Evolutionary conservation across 805 yeast genomes (phyloP), one percentile per base, ranked within the genome.

Genomic region (Wickerhamiella alocasiicola): DNA sequence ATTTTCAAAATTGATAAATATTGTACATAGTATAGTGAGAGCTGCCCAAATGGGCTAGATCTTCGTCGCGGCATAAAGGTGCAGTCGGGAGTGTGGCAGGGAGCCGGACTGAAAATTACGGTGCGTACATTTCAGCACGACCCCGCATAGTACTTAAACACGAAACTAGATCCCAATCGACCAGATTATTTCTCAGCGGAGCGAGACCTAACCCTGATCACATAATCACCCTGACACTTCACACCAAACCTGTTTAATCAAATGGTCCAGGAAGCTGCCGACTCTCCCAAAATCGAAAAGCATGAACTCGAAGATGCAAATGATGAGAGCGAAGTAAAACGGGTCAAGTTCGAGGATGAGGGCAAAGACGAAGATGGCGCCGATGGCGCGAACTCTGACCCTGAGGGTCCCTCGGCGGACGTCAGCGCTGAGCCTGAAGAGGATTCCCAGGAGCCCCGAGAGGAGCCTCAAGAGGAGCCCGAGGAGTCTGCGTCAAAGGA

Each of bases 281-380:
- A 45, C n/a, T n/a, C n/a, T n/a, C n/a, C n/a, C n/a, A n/a, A n/a
- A n/a, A n/a, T n/a, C 32, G 44, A 47, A n/a, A 43, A 47, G 30
- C 46, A 45, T 20, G 44, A 41, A 33, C 46, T 42, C 9, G 52
- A 50, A 15, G 53, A 45, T 2, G 51, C 45, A 9, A 42, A 25
- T 5, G 47, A 29, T 13, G 49, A 44, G 21, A 41, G 39, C 5
- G 36, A 47, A 3, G 32, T 35, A 13, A 48, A 49, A 21, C 40
- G 43, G 29, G 31, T 27, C 32, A 46, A 19, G 31, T n/a, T 30
- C 2, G 43, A 48, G 33, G 29, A 30, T 6, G 31, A 37, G 17
- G 19, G 16, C 31, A 13, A 36, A 7, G 6, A 9, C 17, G 33
- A 36, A 30, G 32, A 11, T 9, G 17, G 17, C 20, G 7, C 16